These are phyloP conservation scores for Puccinia coronata DNA, from an alignment of 1,284 basidiomycete species.

Conservation along the genomic window DNA sequence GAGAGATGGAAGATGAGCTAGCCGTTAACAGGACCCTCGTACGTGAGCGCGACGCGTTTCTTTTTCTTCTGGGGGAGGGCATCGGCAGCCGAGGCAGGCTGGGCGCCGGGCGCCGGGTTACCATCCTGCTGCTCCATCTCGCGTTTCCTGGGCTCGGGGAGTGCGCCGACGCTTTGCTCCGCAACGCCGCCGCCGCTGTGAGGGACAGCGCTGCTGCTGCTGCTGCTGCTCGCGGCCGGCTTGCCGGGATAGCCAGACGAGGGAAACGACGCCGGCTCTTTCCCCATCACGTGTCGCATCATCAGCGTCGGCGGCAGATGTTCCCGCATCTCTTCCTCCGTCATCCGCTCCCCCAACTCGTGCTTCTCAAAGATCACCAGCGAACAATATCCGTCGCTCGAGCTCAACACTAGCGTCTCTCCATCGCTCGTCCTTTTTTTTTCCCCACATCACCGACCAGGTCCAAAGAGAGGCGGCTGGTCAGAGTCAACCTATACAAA, in stretches of 20 bases:
- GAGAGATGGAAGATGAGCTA: neutral
- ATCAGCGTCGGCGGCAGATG: neutral
- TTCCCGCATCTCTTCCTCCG: constrained; percentile 19
- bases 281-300: neutral
- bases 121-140: neutral
- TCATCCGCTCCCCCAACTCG: constrained; percentile 72
- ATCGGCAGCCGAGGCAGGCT: neutral
- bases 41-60: constrained; percentile 45
- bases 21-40: constrained; percentile 31
- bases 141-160: neutral
- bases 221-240: neutral
- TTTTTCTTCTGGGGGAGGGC: constrained; percentile 30
- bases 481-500: neutral
- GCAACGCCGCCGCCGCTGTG: neutral
- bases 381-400: constrained; percentile 95
- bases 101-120: neutral
- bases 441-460: neutral
- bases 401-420: constrained; percentile 84
- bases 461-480: too few species aligned
- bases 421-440: constrained; percentile 84
- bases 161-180: neutral
- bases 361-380: constrained; percentile 75
- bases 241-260: neutral
- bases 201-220: too few species aligned
- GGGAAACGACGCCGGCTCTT: neutral